A percentile compares a stretch with the other conserved stretches of the same genome.
Conservation (phyloP, 768 basidiomycete species). For the Infundibulicybe gibba region DNA sequence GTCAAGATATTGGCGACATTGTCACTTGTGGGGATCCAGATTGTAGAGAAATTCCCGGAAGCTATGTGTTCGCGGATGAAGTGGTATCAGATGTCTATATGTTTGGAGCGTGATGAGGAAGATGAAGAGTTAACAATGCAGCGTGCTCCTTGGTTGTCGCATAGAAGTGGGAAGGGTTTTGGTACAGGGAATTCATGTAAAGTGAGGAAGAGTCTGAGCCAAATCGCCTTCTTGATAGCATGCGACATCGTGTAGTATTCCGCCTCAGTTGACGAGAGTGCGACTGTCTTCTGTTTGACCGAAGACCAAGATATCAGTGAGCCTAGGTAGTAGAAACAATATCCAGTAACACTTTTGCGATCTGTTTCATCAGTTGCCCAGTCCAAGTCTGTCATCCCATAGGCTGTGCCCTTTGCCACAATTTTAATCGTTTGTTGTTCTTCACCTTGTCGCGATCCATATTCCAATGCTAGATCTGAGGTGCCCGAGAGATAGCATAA, state of each 20-base stretch:
- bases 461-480: slow-evolving; percentile 13
- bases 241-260: no score
- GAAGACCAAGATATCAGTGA: slow-evolving; percentile 28
- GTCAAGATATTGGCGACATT: background rate
- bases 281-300: slow-evolving; percentile 30
- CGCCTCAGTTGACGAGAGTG: no score
- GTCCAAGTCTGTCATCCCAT: no score
- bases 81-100: background rate
- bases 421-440: no score
- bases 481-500: slow-evolving; percentile 30
- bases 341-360: no score
- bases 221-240: no score
- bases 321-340: no score
- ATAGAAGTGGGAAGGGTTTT: slow-evolving; percentile 6
- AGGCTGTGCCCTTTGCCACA: no score
- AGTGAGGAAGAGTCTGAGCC: no score
- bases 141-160: no score
- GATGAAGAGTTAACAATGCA: slow-evolving; percentile 10
- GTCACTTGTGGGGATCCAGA: background rate
- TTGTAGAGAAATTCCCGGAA: background rate
- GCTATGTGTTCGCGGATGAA: background rate
- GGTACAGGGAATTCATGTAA: slow-evolving; percentile 1
- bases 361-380: no score
- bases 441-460: no score
- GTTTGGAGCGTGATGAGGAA: background rate